Base-by-base conservation (phyloP, 208 protist genomes). In the Crithidia bombi region DNA sequence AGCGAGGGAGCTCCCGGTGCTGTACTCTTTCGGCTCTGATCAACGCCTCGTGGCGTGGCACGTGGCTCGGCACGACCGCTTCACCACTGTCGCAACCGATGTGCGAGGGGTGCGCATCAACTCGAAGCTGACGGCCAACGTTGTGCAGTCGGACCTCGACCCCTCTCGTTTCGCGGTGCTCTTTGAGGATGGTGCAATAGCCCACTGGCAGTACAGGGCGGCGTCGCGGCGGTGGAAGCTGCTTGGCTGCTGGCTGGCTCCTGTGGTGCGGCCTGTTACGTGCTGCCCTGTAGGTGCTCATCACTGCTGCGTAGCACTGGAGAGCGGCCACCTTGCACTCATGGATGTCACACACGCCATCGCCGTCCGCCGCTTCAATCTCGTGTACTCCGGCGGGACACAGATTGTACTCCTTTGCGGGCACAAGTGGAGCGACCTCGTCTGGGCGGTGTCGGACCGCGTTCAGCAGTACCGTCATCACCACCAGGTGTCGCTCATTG, bases 1-100 rank as follows among this genome's bases (percentile, higher is more conserved):
- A 14, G 12, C 51, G 36, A 55, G 25, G 30, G 35, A 39, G 41
- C 32, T 91, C 26, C 90, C 90, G 1, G 58, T 93, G n/a, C 65
- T 95, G 51, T 95, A 92, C 79, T 89, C 87, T 19, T 88, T 91
- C 55, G 74, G 81, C 43, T 87, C 81, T 36, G 83, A 95, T 67
- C 87, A 92, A 69, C 72, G 86, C 25, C 78, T 95, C 23, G 75
- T 72, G 44, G 90, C 90, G 52, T 95, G 90, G 90, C 86, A 91
- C 69, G 25, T 80, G 12, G 50, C 73, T 6, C 65, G 77, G 21
- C 64, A 50, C 44, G 86, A 83, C 62, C 82, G 82, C 43, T 83
- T 86, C 35, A 79, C 71, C 32, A 69, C 65, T 63, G 84, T 93
- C 15, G 55, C 87, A 28, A 64, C 65, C 21, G 90, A 95, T 66